Percentiles rank a stretch among this genome's conserved stretches.
phyloP scores from a whole-genome alignment of 2,329 filamentous ascomycete genomes.

The Colletotrichum trifolii region DNA sequence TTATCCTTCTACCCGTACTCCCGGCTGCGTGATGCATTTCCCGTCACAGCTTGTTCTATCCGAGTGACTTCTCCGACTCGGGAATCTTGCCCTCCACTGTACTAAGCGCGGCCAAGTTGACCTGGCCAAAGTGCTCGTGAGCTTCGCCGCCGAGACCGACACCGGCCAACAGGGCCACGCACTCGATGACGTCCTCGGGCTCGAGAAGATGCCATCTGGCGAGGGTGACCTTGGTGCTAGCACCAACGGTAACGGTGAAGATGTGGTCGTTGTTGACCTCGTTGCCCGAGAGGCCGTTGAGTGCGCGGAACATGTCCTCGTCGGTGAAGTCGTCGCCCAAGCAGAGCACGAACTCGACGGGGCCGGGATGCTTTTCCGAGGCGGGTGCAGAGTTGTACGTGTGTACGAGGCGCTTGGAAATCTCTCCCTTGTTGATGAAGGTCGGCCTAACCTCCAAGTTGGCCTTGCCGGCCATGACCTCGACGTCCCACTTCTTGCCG shows the following conservation, averaged over 20 bases:
- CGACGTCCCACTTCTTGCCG: conserved; percentile 84
- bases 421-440: conserved; percentile 98
- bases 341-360: conserved; percentile 88
- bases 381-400: conserved; percentile 71
- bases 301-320: conserved; percentile 93
- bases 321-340: conserved; percentile 97
- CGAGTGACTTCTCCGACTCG: conserved; percentile 31
- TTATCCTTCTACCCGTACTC: conserved; percentile 32
- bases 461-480: conserved; percentile 96
- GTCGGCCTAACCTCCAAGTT: conserved; percentile 97
- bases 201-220: conserved; percentile 92
- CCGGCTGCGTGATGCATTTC: conserved; percentile 29
- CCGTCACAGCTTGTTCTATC: conserved; percentile 10
- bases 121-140: conserved; percentile 58
- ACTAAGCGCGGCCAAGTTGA: conserved; percentile 67
- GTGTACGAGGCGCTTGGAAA: conserved; percentile 83
- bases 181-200: conserved; percentile 86
- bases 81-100: conserved; percentile 65
- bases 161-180: conserved; percentile 65
- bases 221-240: conserved; percentile 90
- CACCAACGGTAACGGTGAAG: conserved; percentile 92
- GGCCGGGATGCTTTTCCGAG: conserved; percentile 56
- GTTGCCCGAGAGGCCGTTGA: conserved; percentile 68
- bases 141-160: conserved; percentile 53
- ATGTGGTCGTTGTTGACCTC: conserved; percentile 73